Base-by-base conservation (phyloP, 2,329 filamentous ascomycete genomes). In the Malbranchea zuffiana region DNA sequence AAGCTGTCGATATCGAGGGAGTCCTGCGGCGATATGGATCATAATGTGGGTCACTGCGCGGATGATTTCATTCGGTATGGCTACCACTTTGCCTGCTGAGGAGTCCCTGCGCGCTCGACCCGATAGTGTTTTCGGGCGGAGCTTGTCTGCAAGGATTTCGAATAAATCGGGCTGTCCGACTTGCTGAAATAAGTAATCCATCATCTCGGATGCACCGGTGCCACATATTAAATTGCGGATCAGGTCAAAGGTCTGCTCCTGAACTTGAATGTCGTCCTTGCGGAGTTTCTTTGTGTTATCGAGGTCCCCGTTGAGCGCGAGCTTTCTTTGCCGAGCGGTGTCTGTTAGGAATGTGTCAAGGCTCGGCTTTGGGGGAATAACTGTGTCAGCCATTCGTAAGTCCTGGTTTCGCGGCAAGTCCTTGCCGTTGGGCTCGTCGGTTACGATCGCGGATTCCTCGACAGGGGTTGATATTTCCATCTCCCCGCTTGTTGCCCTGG, bases 221-320 rank as follows among this genome's bases (percentile, higher is more conserved):
- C 78, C 75, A 40, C 80, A 81, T 47, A 95, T 82, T 20, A 96
- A 67, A 57, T 98, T 98, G 37, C 88, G 75, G 44, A 98, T 75
- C 48, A 96, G 80, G 49, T 92, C 81, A 12, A 96, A 72, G 0
- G 80, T 83, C 59, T 96, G 87, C 54, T 94, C 85, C 60, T 96
- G 88, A 18, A 95, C 82, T 2, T 79, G 78, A 24, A 87, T 68
- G 46, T 92, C 83, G 46, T 94, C 82, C 46, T 78, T 78, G 35
- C 80, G 74, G 12, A 79, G 75, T 52, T 78, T 78, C 19, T 77
- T 71, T 16, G 70, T 67, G 15, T 78, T 73, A 44, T 82, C 80
- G 30, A 78, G 63, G 52, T 90, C 83, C 10, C 72, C 67, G 35
- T 82, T 78, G 40, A 77, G 53, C 17, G 67, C 50, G 17, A 61